phyloP scores from a whole-genome alignment of 129 eudicot species.

The Artemisia argyi region DNA sequence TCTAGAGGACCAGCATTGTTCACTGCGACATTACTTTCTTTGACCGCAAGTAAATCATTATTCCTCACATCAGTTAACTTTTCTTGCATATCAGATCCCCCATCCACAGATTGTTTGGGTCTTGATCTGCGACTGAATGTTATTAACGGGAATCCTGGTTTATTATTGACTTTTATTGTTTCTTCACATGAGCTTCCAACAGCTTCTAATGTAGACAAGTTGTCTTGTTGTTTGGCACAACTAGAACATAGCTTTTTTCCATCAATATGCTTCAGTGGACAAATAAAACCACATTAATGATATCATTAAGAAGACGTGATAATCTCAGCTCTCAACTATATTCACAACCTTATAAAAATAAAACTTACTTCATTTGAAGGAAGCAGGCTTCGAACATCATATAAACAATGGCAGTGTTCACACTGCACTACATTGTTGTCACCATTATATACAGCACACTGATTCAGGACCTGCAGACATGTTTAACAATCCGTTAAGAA shows the following conservation, averaged over 20 bases:
- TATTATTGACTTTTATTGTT: constrained; percentile 26
- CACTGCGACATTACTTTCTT: constrained; percentile 18
- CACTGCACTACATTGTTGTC: constrained; percentile 27
- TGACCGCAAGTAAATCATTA: constrained; percentile 16
- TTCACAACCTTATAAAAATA: background rate
- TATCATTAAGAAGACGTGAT: constrained; percentile 16
- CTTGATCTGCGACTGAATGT: constrained; percentile 66
- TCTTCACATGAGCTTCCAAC: constrained; percentile 23
- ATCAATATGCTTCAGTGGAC: constrained; percentile 29
- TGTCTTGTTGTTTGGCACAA: constrained; percentile 34
- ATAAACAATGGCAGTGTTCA: constrained; percentile 26
- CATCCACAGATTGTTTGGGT: constrained; percentile 32
- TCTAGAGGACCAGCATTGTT: constrained; percentile 25
- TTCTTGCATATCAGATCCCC: constrained; percentile 4
- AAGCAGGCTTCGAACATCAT: constrained; percentile 22
- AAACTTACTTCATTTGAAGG: constrained; percentile 28
- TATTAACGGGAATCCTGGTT: constrained; percentile 39
- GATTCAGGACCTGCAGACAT: constrained; percentile 30
- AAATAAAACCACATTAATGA: constrained; percentile 19
- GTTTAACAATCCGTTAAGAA: constrained; percentile 16
- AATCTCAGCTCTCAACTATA: background rate
- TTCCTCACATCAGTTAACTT: constrained; percentile 18
- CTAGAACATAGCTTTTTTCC: constrained; percentile 30
- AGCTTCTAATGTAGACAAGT: constrained; percentile 28
- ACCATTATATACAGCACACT: constrained; percentile 20